Evolutionary conservation across 139 green algal genomes (phyloP), one percentile per base, ranked within the genome.

Genomic region (Marvania coccoides): DNA sequence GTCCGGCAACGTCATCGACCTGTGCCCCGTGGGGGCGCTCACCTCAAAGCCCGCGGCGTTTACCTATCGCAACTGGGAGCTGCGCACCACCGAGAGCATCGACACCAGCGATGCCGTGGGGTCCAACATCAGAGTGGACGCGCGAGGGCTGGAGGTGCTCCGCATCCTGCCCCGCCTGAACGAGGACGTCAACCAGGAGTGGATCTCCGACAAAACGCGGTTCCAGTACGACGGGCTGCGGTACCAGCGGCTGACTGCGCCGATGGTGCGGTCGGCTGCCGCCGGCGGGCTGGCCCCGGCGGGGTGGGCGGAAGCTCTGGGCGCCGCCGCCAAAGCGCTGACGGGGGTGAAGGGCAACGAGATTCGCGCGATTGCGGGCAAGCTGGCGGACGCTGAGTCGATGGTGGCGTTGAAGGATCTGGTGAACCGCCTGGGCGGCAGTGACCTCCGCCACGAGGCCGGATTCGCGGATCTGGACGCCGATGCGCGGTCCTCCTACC

Each of bases 181-280:
- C 68, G 95, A 99, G 73, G 81, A 73, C 0, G 85, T 99, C 6
- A 99, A 99, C 65, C 94, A 99, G 90, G 94, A 99, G 79, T 99
- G 94, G 94, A 84, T 99, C 63, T 86, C 70, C 9, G 94, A 99
- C 87, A 97, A 97, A 77, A 84, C 76, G 2, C 84, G 94, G 60
- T 99, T 97, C 74, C 87, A 94, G 72, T 99, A 95, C 70, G 94
- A 99, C 69, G 94, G 82, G 7, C 85, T 99, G 37, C 89, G 89
- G 75, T 79, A 89, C 19, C 94, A 99, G 83, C 81, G 94, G 24
- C 85, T 99, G 3, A 86, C 86, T 62, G 65, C 77, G 30, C 94
- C 94, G 6, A 77, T 97, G 75, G 81, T 97, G 30, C 85, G 58
- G 6, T 15, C 47, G 28, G 40, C 38, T 4, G 12, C 35, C 8